Evolutionary conservation across 768 basidiomycete genomes (phyloP).

Genomic region (Cubamyces sp.): DNA sequence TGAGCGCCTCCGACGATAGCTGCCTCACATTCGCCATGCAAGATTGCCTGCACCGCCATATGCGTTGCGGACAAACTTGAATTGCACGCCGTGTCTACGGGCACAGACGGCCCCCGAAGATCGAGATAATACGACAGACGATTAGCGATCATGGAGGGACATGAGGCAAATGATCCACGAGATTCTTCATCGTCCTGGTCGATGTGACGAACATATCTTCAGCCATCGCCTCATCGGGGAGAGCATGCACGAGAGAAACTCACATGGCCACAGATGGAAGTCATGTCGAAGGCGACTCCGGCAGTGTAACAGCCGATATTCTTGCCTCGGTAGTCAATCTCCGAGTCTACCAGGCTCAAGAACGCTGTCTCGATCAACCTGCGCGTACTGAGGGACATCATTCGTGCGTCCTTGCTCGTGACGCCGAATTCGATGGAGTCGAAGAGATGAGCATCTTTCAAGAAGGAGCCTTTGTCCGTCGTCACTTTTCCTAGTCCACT

Average conservation of each 20-base stretch:
- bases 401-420: constrained; percentile 39
- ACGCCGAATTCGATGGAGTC: constrained; percentile 48
- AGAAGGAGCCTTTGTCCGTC: constrained; percentile 40
- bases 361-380: constrained; percentile 45
- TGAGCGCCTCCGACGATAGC: constrained; percentile 53
- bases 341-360: constrained; percentile 50
- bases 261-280: constrained; percentile 37
- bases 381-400: constrained; percentile 41
- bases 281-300: constrained; percentile 33
- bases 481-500: constrained; percentile 22
- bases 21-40: constrained; percentile 49
- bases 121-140: constrained; percentile 47
- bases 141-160: constrained; percentile 45
- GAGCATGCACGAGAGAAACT: constrained; percentile 4
- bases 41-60: constrained; percentile 49
- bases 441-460: constrained; percentile 42
- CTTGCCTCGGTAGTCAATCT: constrained; percentile 47
- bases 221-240: too few relatives aligned
- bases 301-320: constrained; percentile 49
- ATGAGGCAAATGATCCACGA: constrained; percentile 39
- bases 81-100: constrained; percentile 55
- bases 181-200: constrained; percentile 41
- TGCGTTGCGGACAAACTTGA: constrained; percentile 52
- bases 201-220: too few relatives aligned
- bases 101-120: constrained; percentile 51